Evolutionary conservation across 371 early-diverging fungal species (phyloP), one percentile per base, ranked within the genome.

Genomic region (Fennellomyces sp.): DNA sequence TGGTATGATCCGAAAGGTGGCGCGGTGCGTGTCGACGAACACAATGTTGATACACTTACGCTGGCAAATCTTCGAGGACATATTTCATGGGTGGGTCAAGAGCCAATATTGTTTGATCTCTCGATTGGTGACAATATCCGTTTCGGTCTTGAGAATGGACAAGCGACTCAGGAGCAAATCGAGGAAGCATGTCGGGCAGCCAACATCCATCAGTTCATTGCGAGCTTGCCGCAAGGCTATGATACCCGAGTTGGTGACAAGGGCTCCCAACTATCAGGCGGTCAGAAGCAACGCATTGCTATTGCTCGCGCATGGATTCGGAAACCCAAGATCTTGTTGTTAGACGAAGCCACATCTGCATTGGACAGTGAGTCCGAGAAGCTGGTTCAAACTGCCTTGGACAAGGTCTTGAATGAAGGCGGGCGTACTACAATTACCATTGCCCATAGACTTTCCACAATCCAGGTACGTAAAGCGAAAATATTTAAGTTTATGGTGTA

Each of bases 311-410:
- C 73, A 6, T 56, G 61, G 55, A 73, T 73, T 54, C 70, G 74
- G 3, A 66, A 73, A 23, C 74, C 70, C 17, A 66, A 65, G 29
- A 51, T 68, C 15, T 53, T 71, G 10, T 84, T 99, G 19, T 72
- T 99, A 30, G 99, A 99, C 65, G 99, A 99, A 69, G 97, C 99
- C 0, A 99, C 99, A 0, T 91, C 93, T 2, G 96, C 97, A 0
- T 65, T 97, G 42, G 97, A 97, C 72, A 87, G 91, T 21, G 88
- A 93, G 65, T 88, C 91, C 31, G 99, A 99, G 73, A 87, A 86
- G 58, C 69, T 92, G 19, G 94, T 99, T 5, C 95, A 97, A 65
- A 83, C 83, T 38, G 97, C 95, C 0, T 72, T 98, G 30, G 92
- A 94, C 64, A 78, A 70, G 26, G 91, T 94, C 2, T 62, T 87